A percentile compares a stretch with the other conserved stretches of the same genome.
Evolutionary conservation across 2,329 filamentous ascomycete genomes (phyloP).

Genomic region (Penicillium sp.): DNA sequence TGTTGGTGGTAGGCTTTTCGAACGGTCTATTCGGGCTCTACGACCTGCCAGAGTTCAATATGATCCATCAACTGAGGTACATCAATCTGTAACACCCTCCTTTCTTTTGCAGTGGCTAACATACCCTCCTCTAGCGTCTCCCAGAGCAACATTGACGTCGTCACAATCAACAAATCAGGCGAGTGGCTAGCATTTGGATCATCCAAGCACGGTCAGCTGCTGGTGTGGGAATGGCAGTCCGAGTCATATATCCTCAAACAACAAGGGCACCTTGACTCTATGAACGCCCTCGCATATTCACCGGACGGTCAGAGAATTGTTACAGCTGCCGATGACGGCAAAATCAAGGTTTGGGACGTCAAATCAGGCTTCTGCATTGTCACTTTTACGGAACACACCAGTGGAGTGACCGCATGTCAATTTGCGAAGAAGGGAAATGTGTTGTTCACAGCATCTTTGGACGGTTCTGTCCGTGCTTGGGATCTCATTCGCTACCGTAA

Average conservation of each 20-base stretch:
- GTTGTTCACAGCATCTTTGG: conserved; percentile 89
- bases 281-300: conserved; percentile 90
- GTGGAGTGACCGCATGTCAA: conserved; percentile 86
- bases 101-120: background rate
- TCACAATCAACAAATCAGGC: conserved; percentile 88
- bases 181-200: conserved; percentile 98
- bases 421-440: conserved; percentile 96
- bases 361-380: conserved; percentile 96
- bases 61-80: conserved; percentile 75
- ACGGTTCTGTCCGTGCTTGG: conserved; percentile 93
- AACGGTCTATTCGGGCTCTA: conserved; percentile 92
- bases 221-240: conserved; percentile 99
- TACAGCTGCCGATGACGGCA: conserved; percentile 92
- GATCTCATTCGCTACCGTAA: conserved; percentile 94
- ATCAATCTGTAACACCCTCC: background rate
- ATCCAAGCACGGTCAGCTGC: conserved; percentile 88
- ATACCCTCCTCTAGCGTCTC: conserved; percentile 70
- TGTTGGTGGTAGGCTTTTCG: conserved; percentile 96
- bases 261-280: conserved; percentile 92
- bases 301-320: conserved; percentile 91
- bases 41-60: conserved; percentile 92
- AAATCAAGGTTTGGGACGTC: conserved; percentile 98
- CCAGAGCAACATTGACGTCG: conserved; percentile 92
- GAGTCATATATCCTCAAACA: conserved; percentile 99
- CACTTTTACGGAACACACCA: conserved; percentile 95